Evolutionary conservation across 805 yeast genomes (phyloP), one percentile per base, ranked within the genome.

Genomic region (Yarrowia sp.): DNA sequence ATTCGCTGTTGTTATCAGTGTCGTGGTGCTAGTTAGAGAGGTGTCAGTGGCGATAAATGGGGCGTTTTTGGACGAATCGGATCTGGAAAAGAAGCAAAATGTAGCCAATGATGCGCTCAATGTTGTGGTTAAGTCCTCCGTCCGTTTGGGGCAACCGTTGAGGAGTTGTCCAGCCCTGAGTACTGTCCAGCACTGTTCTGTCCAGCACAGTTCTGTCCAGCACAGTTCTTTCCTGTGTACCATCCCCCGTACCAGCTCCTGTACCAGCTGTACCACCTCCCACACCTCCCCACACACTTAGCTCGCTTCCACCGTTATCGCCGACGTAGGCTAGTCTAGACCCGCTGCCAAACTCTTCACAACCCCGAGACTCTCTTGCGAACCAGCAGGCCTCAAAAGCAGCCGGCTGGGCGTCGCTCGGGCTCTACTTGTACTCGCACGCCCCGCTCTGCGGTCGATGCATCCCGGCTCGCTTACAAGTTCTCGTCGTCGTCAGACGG

Each of bases 401-500:
- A 33, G 22, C 1, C 10, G 6, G 4, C n/a, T 4, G 24, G 30
- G 33, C 51, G 33, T 26, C 51, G 4, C 1, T 7, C 4, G 33
- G 4, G 33, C 33, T 26, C 38, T 48, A 48, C 54, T 48, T 48
- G 54, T 48, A 48, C 38, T 48, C 54, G n/a, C 24, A 14, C 17
- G 38, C 54, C 26, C 4, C 19, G 14, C 38, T 19, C 54, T 19
- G 54, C 33, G 54, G 38, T 17, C 26, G 21, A 28, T 26, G 38
- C 54, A 30, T 19, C 36, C 54, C 26, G 51, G 51, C 51, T 48
- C 54, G 54, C 54, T 48, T 48, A 48, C 54, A 48, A 30, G 35
- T 21, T 48, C 54, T 48, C 54, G 38, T 30, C 26, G 38, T n/a
- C 19, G 26, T 8, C 54, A 48, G 54, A 48, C 38, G 26, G 26